A percentile compares a stretch with the other conserved stretches of the same genome.
Conservation (phyloP, 202 grass and related monocot species). For the Carex arenaria region DNA sequence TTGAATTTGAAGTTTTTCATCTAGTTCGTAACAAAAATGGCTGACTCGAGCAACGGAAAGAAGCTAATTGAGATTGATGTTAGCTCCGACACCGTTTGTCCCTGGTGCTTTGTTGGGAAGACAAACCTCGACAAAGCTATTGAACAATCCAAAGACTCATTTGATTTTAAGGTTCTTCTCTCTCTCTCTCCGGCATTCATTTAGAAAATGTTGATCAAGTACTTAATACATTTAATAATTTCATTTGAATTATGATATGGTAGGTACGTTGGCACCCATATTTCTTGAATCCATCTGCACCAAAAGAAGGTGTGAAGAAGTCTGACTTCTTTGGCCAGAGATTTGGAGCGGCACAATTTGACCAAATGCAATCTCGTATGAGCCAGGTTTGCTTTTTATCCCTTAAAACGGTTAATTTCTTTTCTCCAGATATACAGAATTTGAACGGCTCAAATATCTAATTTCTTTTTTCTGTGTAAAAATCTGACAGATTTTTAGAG, state of each 20-base stretch:
- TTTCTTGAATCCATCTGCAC: slow-evolving; percentile 65
- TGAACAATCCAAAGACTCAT: slow-evolving; percentile 59
- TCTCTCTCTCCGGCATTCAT: neutral
- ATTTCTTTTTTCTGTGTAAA: neutral
- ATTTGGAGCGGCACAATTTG: slow-evolving; percentile 65
- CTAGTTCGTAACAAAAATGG: slow-evolving; percentile 52
- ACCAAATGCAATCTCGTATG: slow-evolving; percentile 62
- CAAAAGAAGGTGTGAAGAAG: slow-evolving; percentile 86
- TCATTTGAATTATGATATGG: neutral
- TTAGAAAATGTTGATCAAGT: neutral
- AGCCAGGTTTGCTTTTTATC: slow-evolving; percentile 42
- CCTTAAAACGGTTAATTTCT: slow-evolving; percentile 1
- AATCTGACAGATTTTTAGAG: slow-evolving; percentile 54
- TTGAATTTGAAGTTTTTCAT: slow-evolving; percentile 3
- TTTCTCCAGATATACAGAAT: slow-evolving; percentile 7
- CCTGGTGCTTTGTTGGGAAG: slow-evolving; percentile 95
- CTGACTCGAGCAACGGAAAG: slow-evolving; percentile 41
- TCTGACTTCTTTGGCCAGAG: slow-evolving; percentile 53
- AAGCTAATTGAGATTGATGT: slow-evolving; percentile 77
- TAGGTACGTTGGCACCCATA: slow-evolving; percentile 95
- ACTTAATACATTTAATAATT: neutral
- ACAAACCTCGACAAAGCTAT: slow-evolving; percentile 81
- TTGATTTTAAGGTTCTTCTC: slow-evolving; percentile 74
- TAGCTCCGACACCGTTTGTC: slow-evolving; percentile 89
- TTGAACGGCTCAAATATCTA: neutral